phyloP scores from a whole-genome alignment of 352 stramenopile genomes.

The Phytopythium oedochilum region DNA sequence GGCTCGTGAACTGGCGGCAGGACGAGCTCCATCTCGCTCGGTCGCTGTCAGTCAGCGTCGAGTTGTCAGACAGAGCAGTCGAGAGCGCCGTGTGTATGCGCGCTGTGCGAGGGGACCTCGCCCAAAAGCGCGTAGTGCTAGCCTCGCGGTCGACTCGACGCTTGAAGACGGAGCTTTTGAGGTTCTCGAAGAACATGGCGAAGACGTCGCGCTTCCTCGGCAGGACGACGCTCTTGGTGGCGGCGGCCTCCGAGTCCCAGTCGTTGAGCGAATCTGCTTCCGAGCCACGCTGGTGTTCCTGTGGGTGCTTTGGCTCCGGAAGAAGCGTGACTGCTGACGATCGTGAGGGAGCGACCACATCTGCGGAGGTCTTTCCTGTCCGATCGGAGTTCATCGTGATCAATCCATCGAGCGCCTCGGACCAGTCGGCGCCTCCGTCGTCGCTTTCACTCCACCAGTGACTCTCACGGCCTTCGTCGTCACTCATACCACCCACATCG shows the following conservation, averaged over 20 bases:
- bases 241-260: no score
- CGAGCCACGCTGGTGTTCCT: neutral
- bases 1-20: conserved; percentile 21
- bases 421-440: neutral
- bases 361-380: neutral
- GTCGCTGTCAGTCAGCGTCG: neutral
- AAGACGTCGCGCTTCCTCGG: conserved; percentile 1
- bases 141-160: neutral
- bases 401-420: neutral
- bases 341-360: neutral
- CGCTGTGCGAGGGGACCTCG: neutral
- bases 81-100: neutral
- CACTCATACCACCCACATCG: neutral
- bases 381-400: neutral
- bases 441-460: conserved; percentile 1
- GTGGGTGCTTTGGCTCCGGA: neutral
- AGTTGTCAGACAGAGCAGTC: neutral
- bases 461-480: neutral
- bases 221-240: no score
- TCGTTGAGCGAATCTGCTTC: neutral
- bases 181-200: conserved; percentile 9
- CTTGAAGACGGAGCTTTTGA: conserved; percentile 11
- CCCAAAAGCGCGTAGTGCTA: neutral
- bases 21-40: conserved; percentile 17
- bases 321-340: neutral